Percentiles rank a stretch among this genome's conserved stretches.
These are phyloP conservation scores for Penicillium parvum DNA, from an alignment of 495 filamentous ascomycete species.

Conservation along the genomic window DNA sequence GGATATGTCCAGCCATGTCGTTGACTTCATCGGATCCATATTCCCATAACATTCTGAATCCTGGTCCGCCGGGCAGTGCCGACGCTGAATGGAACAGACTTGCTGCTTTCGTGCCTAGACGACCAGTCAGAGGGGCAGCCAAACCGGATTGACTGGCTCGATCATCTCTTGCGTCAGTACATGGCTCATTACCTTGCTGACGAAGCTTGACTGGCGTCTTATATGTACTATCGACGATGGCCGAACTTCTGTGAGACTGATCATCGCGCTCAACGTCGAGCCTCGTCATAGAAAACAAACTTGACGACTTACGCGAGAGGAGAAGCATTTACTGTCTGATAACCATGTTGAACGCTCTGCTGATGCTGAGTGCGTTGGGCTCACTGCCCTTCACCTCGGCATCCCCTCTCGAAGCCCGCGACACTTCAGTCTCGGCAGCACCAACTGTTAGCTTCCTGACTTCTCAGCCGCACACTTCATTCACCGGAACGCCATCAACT, in stretches of 20 bases:
- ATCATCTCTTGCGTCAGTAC: neutral
- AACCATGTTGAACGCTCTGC: constrained; percentile 9
- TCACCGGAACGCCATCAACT: constrained; percentile 52
- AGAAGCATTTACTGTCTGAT: neutral
- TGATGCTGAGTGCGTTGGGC: constrained; percentile 14
- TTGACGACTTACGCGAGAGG: neutral
- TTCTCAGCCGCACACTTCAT: constrained; percentile 47
- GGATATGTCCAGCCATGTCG: neutral
- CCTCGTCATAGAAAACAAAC: too few relatives aligned
- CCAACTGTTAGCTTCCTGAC: constrained; percentile 23
- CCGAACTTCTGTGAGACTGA: neutral
- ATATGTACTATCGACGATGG: constrained; percentile 1
- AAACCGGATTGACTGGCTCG: neutral
- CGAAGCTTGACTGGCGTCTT: neutral
- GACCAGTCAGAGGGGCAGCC: neutral
- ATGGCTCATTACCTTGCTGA: neutral
- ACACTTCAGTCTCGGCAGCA: constrained; percentile 6
- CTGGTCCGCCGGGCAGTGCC: neutral
- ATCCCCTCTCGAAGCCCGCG: constrained; percentile 1
- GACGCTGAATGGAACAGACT: neutral
- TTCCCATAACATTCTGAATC: neutral
- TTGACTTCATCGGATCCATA: neutral
- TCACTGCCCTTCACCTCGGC: constrained; percentile 14
- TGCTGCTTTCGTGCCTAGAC: neutral
- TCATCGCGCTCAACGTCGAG: too few relatives aligned